These are phyloP conservation scores for Cicer bijugum DNA, from an alignment of 306 rosid genomes.

Conservation along the genomic window DNA sequence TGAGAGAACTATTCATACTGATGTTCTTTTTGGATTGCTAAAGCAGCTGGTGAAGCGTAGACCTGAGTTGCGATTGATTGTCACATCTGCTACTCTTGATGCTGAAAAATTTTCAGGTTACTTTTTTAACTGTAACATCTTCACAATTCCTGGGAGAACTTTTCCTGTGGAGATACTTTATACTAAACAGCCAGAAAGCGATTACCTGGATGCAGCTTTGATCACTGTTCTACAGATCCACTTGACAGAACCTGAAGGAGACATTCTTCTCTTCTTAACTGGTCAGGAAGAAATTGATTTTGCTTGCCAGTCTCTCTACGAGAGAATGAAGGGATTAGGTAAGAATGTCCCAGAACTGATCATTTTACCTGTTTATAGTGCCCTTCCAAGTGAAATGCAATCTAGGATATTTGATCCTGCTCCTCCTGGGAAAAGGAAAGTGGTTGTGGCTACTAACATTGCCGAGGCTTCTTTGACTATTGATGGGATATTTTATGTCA, in stretches of 20 bases:
- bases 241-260: slow-evolving; percentile 91
- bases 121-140: slow-evolving; percentile 77
- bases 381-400: slow-evolving; percentile 88
- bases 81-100: slow-evolving; percentile 87
- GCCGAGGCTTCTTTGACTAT: slow-evolving; percentile 91
- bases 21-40: slow-evolving; percentile 85
- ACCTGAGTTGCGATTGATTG: slow-evolving; percentile 79
- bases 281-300: slow-evolving; percentile 95
- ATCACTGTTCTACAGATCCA: slow-evolving; percentile 84
- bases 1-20: slow-evolving; percentile 79
- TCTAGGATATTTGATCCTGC: slow-evolving; percentile 85
- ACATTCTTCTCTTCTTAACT: slow-evolving; percentile 85
- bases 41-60: slow-evolving; percentile 79
- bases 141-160: slow-evolving; percentile 86
- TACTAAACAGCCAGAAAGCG: slow-evolving; percentile 85
- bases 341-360: slow-evolving; percentile 76
- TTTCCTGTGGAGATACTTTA: slow-evolving; percentile 82
- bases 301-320: slow-evolving; percentile 86
- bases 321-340: slow-evolving; percentile 83
- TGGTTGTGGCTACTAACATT: slow-evolving; percentile 91
- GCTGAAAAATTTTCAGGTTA: slow-evolving; percentile 90
- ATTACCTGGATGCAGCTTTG: slow-evolving; percentile 77
- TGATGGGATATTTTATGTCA: slow-evolving; percentile 82
- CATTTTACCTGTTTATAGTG: slow-evolving; percentile 83
- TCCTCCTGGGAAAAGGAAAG: slow-evolving; percentile 89